These are phyloP conservation scores for Triticum aestivum DNA, from an alignment of 176 grass and related monocot species.

Conservation along the genomic window IWGSC_CS_RefSeq_v2.1 NC_057800.1:634190177-634190676, in stretches of 20 bases:
- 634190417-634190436: neutral
- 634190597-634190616: too few species aligned
- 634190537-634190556: neutral
- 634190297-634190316: neutral
- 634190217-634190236: neutral
- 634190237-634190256: neutral
- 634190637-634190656: too few species aligned
- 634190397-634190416: neutral
- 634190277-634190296: neutral
- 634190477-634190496: too few species aligned
- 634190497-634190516: neutral
- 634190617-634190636: too few species aligned
- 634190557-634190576: neutral
- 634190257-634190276: neutral
- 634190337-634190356: neutral
- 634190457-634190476: too few species aligned
- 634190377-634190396: neutral
- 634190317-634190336: neutral
- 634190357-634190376: neutral
- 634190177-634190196: neutral
- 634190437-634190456: too few species aligned
- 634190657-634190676: too few species aligned
- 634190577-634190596: neutral
- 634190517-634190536: neutral
- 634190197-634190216: neutral